These are phyloP conservation scores for Hypoxylon rubiginosum DNA, from an alignment of 2,329 filamentous ascomycete genomes.

Conservation along the genomic window DNA sequence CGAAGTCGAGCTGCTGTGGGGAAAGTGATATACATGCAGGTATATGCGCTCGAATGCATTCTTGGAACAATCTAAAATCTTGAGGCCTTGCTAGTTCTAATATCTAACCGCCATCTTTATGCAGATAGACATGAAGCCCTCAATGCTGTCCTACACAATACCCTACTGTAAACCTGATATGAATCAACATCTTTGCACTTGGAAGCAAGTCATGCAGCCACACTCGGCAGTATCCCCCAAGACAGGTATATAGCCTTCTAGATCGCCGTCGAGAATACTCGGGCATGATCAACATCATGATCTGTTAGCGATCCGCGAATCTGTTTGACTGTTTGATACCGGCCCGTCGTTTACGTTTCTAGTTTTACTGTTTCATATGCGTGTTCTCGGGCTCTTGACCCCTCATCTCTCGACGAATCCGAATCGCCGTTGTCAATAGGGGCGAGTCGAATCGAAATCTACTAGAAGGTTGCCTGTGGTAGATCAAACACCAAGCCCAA, in stretches of 20 bases:
- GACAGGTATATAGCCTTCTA: constrained; percentile 1
- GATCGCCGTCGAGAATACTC: constrained; percentile 23
- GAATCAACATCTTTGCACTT: neutral
- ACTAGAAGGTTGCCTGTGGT: neutral
- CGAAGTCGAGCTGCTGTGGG: constrained; percentile 12
- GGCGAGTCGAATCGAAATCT: neutral
- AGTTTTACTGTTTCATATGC: constrained; percentile 30
- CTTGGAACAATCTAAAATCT: constrained; percentile 23
- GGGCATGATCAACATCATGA: constrained; percentile 19
- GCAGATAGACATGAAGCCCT: neutral
- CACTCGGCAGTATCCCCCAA: neutral
- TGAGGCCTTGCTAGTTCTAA: constrained; percentile 22
- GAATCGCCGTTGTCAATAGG: neutral
- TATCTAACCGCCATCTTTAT: constrained; percentile 11
- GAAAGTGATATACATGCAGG: constrained; percentile 2
- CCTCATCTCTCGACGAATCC: neutral
- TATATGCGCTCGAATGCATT: constrained; percentile 1
- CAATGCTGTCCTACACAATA: neutral
- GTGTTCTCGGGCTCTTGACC: constrained; percentile 18
- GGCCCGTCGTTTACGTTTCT: constrained; percentile 30
- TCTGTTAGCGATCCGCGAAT: constrained; percentile 36
- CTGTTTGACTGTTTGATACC: constrained; percentile 31
- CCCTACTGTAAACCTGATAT: constrained; percentile 6
- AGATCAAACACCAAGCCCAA: neutral
- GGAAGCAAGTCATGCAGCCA: neutral